Percentiles rank a stretch among this genome's conserved stretches.
Conservation (phyloP, 139 green algal species). For the Volvox africanus region DNA sequence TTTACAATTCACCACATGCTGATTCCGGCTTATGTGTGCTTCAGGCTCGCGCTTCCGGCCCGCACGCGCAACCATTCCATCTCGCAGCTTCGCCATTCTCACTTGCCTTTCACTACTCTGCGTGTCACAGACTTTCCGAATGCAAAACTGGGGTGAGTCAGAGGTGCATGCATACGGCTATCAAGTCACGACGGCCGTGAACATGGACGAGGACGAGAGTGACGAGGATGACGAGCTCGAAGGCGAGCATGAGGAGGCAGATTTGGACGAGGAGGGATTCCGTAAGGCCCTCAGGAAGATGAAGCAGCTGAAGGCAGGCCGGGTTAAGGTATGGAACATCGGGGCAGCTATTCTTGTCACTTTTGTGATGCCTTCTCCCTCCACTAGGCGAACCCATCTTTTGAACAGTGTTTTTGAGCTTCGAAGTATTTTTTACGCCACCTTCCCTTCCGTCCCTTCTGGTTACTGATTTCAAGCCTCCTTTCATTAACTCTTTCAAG, state of each 20-base stretch:
- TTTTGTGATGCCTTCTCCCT: too few species aligned
- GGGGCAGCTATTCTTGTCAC: too few species aligned
- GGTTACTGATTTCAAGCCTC: too few species aligned
- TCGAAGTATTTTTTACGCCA: too few species aligned
- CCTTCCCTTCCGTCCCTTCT: too few species aligned
- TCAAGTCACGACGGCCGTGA: constrained; percentile 3
- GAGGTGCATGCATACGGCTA: constrained; percentile 35
- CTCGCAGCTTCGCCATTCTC: not conserved
- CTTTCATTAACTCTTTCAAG: too few species aligned
- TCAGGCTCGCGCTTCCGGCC: not conserved
- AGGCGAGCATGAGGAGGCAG: constrained; percentile 6
- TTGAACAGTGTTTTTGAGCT: too few species aligned
- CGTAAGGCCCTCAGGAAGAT: not conserved
- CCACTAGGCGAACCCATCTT: too few species aligned
- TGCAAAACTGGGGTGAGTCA: constrained; percentile 19
- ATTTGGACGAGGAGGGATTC: not conserved
- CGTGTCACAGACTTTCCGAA: not conserved
- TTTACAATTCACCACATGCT: not conserved
- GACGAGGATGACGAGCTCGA: constrained; percentile 23
- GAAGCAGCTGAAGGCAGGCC: too few species aligned
- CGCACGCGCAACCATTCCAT: not conserved
- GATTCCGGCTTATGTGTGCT: not conserved
- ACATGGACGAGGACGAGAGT: not conserved
- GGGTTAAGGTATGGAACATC: too few species aligned
- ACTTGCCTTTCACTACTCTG: not conserved